Percentiles rank a stretch among this genome's conserved stretches.
These are phyloP conservation scores for Conoideocrella luteorostrata DNA, from an alignment of 2,329 filamentous ascomycete species.

Conservation along the genomic window DNA sequence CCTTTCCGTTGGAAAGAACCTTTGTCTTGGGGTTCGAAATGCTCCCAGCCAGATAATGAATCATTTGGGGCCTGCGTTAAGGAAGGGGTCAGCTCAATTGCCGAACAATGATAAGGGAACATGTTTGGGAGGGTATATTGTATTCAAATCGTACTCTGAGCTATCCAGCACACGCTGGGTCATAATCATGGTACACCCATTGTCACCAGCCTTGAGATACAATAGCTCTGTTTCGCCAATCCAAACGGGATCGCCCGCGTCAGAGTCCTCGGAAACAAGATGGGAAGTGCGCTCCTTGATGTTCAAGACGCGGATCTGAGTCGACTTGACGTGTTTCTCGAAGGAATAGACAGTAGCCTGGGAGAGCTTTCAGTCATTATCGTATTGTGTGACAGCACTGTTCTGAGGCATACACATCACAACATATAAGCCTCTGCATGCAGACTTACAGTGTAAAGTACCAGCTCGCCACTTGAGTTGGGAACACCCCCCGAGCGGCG, in stretches of 20 bases:
- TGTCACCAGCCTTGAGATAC: slow-evolving; percentile 44
- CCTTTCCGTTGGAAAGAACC: slow-evolving; percentile 38
- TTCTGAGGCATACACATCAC: no score
- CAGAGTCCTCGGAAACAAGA: slow-evolving; percentile 57
- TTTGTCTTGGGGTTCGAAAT: slow-evolving; percentile 56
- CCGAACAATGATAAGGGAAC: no score
- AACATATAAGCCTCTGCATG: no score
- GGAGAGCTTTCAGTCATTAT: no score
- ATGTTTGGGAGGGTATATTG: not conserved
- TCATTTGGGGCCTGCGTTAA: slow-evolving; percentile 32
- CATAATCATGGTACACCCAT: slow-evolving; percentile 41
- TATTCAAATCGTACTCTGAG: slow-evolving; percentile 25
- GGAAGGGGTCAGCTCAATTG: not conserved
- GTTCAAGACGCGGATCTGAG: slow-evolving; percentile 66
- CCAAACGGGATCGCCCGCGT: slow-evolving; percentile 70
- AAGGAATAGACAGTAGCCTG: slow-evolving; percentile 76
- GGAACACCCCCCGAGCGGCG: slow-evolving; percentile 64
- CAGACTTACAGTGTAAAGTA: slow-evolving; percentile 55
- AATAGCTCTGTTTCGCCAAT: slow-evolving; percentile 59
- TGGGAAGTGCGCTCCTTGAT: slow-evolving; percentile 59
- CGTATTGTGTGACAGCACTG: not conserved
- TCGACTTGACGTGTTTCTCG: slow-evolving; percentile 60
- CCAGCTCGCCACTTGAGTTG: slow-evolving; percentile 58
- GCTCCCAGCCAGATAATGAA: slow-evolving; percentile 43
- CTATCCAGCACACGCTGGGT: slow-evolving; percentile 27